These are phyloP conservation scores for Talaromyces amestolkiae DNA, from an alignment of 2,329 filamentous ascomycete species.

Conservation along the genomic window DNA sequence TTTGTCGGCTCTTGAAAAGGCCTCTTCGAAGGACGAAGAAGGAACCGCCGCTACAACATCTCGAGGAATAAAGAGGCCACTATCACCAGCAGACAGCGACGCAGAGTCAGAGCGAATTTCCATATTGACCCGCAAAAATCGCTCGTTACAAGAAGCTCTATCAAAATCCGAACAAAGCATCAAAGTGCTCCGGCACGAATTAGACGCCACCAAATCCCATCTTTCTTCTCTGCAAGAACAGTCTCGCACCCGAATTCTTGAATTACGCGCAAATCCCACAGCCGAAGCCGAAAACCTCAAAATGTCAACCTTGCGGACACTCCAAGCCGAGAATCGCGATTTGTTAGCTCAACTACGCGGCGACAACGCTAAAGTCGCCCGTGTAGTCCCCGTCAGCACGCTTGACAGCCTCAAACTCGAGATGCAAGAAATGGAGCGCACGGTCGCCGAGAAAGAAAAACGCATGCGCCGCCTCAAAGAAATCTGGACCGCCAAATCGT, in stretches of 20 bases:
- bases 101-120: constrained; percentile 69
- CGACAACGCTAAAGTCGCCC: constrained; percentile 48
- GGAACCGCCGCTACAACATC: constrained; percentile 30
- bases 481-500: constrained; percentile 85
- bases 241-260: constrained; percentile 76
- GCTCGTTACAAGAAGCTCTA: constrained; percentile 77
- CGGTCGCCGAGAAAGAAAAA: constrained; percentile 71
- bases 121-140: constrained; percentile 81
- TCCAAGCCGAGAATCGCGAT: constrained; percentile 80
- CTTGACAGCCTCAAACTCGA: constrained; percentile 74
- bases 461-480: constrained; percentile 82
- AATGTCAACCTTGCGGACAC: constrained; percentile 69
- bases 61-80: constrained; percentile 62
- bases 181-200: constrained; percentile 70
- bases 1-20: constrained; percentile 62
- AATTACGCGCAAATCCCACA: constrained; percentile 89
- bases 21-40: constrained; percentile 35
- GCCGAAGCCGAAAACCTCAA: constrained; percentile 82
- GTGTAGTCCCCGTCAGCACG: constrained; percentile 72
- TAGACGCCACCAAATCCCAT: constrained; percentile 70
- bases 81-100: constrained; percentile 55
- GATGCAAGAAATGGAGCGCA: constrained; percentile 68
- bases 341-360: constrained; percentile 69
- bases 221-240: constrained; percentile 65
- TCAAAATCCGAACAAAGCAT: constrained; percentile 66